Evolutionary conservation across 768 basidiomycete species (phyloP).

Genomic region (Russula sp.): DNA sequence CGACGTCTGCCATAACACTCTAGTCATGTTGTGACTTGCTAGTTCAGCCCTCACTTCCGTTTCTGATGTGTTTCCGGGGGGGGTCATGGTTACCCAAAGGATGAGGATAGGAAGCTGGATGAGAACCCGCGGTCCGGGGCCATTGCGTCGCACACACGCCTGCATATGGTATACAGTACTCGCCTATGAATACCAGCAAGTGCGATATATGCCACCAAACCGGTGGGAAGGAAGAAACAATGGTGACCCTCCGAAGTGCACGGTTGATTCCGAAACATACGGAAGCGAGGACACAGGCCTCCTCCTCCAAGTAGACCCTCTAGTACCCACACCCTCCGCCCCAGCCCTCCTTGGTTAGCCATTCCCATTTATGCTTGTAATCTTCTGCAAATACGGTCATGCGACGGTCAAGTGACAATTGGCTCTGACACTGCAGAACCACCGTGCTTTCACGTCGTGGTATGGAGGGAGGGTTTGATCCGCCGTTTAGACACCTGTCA

Average conservation of each 20-base stretch:
- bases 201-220: background rate
- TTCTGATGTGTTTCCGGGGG: too few species aligned
- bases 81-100: too few species aligned
- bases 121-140: too few species aligned
- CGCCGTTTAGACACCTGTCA: background rate
- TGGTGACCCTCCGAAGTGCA: background rate
- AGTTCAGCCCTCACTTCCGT: too few species aligned
- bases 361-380: background rate
- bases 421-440: background rate
- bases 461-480: background rate
- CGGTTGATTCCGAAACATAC: background rate
- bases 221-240: background rate
- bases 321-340: background rate
- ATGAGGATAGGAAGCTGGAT: too few species aligned
- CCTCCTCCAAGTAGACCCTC: background rate
- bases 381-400: background rate
- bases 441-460: background rate
- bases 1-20: too few species aligned
- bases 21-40: too few species aligned
- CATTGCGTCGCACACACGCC: too few species aligned
- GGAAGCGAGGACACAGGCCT: background rate
- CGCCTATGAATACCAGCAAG: background rate
- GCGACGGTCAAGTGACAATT: background rate
- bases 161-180: background rate
- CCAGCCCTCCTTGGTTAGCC: background rate